A percentile compares a stretch with the other conserved stretches of the same genome.
These are phyloP conservation scores for Cladosporium sphaerospermum DNA, from an alignment of 2,329 filamentous ascomycete species.

Conservation along the genomic window DNA sequence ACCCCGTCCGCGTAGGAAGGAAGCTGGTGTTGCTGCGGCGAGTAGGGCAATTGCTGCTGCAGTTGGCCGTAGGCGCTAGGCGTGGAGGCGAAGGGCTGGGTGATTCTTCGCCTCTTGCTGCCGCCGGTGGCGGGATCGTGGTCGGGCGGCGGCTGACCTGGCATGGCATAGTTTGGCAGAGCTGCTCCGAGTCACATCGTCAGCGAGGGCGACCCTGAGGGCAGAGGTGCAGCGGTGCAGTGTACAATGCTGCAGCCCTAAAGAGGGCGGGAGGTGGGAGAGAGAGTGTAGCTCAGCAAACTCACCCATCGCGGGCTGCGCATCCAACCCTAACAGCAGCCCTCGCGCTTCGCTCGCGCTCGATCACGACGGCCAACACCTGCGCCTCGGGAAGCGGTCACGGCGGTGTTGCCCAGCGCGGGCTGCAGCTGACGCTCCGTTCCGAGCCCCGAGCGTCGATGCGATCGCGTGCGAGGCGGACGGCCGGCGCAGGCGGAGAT, in stretches of 20 bases:
- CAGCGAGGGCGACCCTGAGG: neutral
- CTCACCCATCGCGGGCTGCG: neutral
- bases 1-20: neutral
- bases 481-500: no score
- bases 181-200: slow-evolving; percentile 7
- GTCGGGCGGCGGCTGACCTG: neutral
- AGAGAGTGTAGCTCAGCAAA: neutral
- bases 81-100: slow-evolving; percentile 2
- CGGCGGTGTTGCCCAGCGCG: neutral
- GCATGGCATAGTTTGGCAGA: slow-evolving; percentile 7
- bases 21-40: neutral
- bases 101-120: slow-evolving; percentile 7
- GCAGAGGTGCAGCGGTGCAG: neutral
- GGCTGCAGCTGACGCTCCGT: neutral
- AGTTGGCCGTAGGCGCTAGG: neutral
- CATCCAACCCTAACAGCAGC: neutral
- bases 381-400: neutral
- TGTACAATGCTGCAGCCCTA: neutral
- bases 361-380: neutral
- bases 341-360: neutral
- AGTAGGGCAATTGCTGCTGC: slow-evolving; percentile 1
- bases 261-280: neutral
- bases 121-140: neutral
- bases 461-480: no score
- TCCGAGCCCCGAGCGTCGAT: neutral